Base-by-base conservation (phyloP, 2,329 filamentous ascomycete species). In the Fusarium sp. region DNA sequence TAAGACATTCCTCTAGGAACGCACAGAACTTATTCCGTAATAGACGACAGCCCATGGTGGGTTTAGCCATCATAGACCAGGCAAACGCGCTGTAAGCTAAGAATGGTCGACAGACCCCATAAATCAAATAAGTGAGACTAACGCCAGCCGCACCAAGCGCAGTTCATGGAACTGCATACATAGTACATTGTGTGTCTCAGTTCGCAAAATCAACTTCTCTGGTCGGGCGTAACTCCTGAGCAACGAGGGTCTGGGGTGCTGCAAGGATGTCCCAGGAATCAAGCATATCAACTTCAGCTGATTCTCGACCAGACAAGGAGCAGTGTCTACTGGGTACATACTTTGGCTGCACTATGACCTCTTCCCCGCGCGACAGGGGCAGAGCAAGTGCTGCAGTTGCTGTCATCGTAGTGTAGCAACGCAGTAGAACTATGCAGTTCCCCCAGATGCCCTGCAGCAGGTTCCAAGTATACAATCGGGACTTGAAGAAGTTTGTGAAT, bases 61-160 rank as follows among this genome's bases (percentile, higher is more conserved):
- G 41, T 35, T 49, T 22, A 44, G 25, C 49, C 20, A 52, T 45
- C 19, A 41, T 44, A 19, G 45, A 53, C 46, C 37, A 43, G 62
- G 62, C 60, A 44, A 27, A 52, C 41, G 6, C 25, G n/a, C 13
- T 58, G 27, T 35, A 62, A 32, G 47, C 33, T 43, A 27, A 53
- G 25, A 47, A 30, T 35, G 44, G 32, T 47, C 20, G 32, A 49
- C 32, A 56, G 27, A 41, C 30, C 32, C 37, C 33, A 20, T 20
- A 43, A 44, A 48, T 39, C 9, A 15, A 54, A 15, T 11, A 13
- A 22, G 50, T 19, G 40, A 43, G 41, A 53, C 37, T 65, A 48
- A 40, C 56, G 60, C 50, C 62, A 67, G 66, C 50, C 66, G 67
- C 67, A 53, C 57, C 53, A 64, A 57, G 27, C 57, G 66, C 57